Percentiles rank a stretch among this genome's conserved stretches.
Evolutionary conservation across 768 basidiomycete genomes (phyloP).

Genomic region (Thelephora aurantiotincta): DNA sequence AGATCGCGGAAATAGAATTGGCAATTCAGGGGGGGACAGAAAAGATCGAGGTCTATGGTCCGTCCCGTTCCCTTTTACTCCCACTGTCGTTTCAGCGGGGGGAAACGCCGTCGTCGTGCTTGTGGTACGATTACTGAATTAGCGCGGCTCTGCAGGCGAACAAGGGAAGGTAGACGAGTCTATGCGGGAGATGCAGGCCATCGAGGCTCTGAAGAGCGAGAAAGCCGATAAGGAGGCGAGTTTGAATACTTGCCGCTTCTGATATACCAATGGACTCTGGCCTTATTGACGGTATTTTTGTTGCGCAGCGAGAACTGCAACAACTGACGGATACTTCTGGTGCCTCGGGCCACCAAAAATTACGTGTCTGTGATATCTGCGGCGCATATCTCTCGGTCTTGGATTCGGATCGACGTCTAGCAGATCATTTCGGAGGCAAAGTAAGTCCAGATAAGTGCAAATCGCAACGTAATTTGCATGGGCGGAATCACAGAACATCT

Average conservation of each 20-base stretch:
- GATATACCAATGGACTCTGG: background rate
- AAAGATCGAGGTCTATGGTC: slow-evolving; percentile 90
- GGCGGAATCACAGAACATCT: slow-evolving; percentile 6
- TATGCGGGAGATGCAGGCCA: slow-evolving; percentile 94
- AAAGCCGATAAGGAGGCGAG: slow-evolving; percentile 89
- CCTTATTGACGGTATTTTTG: slow-evolving; percentile 2
- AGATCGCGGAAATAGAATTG: slow-evolving; percentile 98
- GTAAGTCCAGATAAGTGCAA: slow-evolving; percentile 28
- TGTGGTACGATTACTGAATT: slow-evolving; percentile 4
- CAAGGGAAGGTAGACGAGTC: slow-evolving; percentile 99
- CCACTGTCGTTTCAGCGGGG: too few species aligned
- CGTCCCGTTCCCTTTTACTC: slow-evolving; percentile 13
- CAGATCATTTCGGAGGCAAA: slow-evolving; percentile 99
- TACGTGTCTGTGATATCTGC: slow-evolving; percentile 99
- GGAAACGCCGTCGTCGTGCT: slow-evolving; percentile 1
- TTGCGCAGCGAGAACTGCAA: slow-evolving; percentile 73
- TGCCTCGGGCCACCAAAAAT: slow-evolving; percentile 98
- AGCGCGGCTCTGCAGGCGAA: slow-evolving; percentile 43
- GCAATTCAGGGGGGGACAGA: slow-evolving; percentile 98
- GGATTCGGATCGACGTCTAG: slow-evolving; percentile 95
- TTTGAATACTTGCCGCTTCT: slow-evolving; percentile 5
- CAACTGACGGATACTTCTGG: slow-evolving; percentile 96
- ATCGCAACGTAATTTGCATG: slow-evolving; percentile 3
- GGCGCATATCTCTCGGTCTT: slow-evolving; percentile 98
- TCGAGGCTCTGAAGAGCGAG: slow-evolving; percentile 93